These are phyloP conservation scores for Fusarium kyushuense DNA, from an alignment of 2,329 filamentous ascomycete species.

Conservation along the genomic window DNA sequence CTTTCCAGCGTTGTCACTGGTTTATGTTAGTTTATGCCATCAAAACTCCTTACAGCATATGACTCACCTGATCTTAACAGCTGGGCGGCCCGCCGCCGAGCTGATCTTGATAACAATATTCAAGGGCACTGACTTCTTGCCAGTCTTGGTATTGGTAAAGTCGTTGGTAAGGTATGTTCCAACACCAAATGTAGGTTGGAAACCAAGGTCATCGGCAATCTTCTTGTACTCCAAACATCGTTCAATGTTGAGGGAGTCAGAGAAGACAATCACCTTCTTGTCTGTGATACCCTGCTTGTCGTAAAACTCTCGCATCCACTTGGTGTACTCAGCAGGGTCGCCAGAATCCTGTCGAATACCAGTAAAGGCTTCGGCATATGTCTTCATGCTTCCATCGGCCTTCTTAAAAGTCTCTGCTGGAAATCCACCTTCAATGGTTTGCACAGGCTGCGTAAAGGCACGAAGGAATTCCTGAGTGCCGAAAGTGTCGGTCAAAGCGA, in stretches of 20 bases:
- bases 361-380: slow-evolving; percentile 84
- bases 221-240: slow-evolving; percentile 90
- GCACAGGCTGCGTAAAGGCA: slow-evolving; percentile 78
- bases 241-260: slow-evolving; percentile 92
- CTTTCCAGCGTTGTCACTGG: slow-evolving; percentile 85
- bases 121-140: slow-evolving; percentile 86
- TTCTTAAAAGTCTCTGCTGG: slow-evolving; percentile 57
- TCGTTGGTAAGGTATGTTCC: slow-evolving; percentile 98
- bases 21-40: slow-evolving; percentile 26
- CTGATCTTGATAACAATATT: slow-evolving; percentile 99
- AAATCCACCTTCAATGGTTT: slow-evolving; percentile 58
- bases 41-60: fast-evolving
- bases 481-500: slow-evolving; percentile 96
- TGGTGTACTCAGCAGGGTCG: slow-evolving; percentile 83
- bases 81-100: slow-evolving; percentile 81
- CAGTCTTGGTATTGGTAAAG: slow-evolving; percentile 77
- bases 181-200: slow-evolving; percentile 90
- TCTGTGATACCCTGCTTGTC: slow-evolving; percentile 78
- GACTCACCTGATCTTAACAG: slow-evolving; percentile 83
- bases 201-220: slow-evolving; percentile 81
- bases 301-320: slow-evolving; percentile 85
- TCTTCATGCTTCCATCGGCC: slow-evolving; percentile 61
- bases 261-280: slow-evolving; percentile 93
- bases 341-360: slow-evolving; percentile 93
- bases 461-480: slow-evolving; percentile 90